phyloP scores from a whole-genome alignment of 2,329 filamentous ascomycete species.

The Colletotrichum kahawae region DNA sequence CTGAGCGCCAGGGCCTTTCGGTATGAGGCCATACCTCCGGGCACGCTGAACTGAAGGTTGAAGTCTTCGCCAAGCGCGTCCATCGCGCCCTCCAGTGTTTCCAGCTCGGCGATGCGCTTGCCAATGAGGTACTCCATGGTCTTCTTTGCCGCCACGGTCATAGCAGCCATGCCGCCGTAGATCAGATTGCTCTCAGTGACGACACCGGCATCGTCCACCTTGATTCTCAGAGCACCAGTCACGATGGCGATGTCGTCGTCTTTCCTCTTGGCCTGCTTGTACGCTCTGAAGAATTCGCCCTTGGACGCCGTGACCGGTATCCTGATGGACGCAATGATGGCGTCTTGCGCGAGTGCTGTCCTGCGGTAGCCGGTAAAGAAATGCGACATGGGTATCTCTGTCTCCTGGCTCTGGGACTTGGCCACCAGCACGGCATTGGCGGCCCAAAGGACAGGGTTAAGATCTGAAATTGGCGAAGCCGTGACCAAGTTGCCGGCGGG shows the following conservation, averaged over 20 bases:
- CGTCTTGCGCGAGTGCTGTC: slow-evolving; percentile 81
- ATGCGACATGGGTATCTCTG: slow-evolving; percentile 85
- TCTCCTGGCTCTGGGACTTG: slow-evolving; percentile 74
- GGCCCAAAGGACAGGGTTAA: slow-evolving; percentile 93
- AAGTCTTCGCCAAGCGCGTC: slow-evolving; percentile 89
- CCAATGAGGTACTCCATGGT: slow-evolving; percentile 77
- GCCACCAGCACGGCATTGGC: slow-evolving; percentile 83
- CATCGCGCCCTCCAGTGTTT: slow-evolving; percentile 90
- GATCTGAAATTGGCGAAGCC: slow-evolving; percentile 92
- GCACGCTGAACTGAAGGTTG: slow-evolving; percentile 85
- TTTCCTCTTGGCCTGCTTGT: slow-evolving; percentile 96
- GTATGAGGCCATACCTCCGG: slow-evolving; percentile 97
- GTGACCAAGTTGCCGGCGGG: slow-evolving; percentile 94
- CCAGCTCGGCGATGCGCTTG: slow-evolving; percentile 78
- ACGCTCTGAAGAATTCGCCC: slow-evolving; percentile 85
- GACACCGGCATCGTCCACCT: slow-evolving; percentile 69
- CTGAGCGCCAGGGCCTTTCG: slow-evolving; percentile 87
- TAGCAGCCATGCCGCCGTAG: slow-evolving; percentile 94
- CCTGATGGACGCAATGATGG: slow-evolving; percentile 85
- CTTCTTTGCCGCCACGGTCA: slow-evolving; percentile 84
- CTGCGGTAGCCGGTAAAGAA: slow-evolving; percentile 93
- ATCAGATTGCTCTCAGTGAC: slow-evolving; percentile 81
- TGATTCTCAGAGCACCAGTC: slow-evolving; percentile 81
- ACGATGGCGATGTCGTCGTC: slow-evolving; percentile 99
- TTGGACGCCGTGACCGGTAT: slow-evolving; percentile 78